Evolutionary conservation across 2,329 filamentous ascomycete species (phyloP).

Genomic region (Penicillium nordicum): DNA sequence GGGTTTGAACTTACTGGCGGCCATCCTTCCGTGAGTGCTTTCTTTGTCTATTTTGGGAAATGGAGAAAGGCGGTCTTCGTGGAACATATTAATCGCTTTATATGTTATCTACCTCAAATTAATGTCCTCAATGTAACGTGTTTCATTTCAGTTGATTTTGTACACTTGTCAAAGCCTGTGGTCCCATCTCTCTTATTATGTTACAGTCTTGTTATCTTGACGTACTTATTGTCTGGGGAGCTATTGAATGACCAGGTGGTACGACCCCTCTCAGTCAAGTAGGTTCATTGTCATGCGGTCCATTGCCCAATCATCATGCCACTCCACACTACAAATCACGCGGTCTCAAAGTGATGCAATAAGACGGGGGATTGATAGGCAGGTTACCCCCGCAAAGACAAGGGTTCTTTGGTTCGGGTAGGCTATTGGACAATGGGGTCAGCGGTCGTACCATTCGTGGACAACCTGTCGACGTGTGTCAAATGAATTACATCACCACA

Average conservation of each 20-base stretch:
- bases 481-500: slow-evolving; percentile 10
- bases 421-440: background rate
- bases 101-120: background rate
- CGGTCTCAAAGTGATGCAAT: background rate
- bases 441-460: background rate
- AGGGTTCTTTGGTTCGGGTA: background rate
- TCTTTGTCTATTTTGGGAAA: background rate
- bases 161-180: background rate
- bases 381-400: background rate
- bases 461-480: background rate
- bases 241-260: background rate
- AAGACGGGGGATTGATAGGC: background rate
- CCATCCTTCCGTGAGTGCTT: background rate
- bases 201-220: background rate
- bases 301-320: slow-evolving; percentile 1
- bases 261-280: background rate
- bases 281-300: background rate
- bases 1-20: background rate
- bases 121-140: background rate
- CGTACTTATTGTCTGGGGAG: background rate
- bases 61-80: background rate
- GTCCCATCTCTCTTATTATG: background rate
- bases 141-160: background rate
- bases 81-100: background rate
- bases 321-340: background rate